Percentiles rank a stretch among this genome's conserved stretches.
Evolutionary conservation across 1,284 basidiomycete species (phyloP).

Genomic region (Schizophyllum amplum): DNA sequence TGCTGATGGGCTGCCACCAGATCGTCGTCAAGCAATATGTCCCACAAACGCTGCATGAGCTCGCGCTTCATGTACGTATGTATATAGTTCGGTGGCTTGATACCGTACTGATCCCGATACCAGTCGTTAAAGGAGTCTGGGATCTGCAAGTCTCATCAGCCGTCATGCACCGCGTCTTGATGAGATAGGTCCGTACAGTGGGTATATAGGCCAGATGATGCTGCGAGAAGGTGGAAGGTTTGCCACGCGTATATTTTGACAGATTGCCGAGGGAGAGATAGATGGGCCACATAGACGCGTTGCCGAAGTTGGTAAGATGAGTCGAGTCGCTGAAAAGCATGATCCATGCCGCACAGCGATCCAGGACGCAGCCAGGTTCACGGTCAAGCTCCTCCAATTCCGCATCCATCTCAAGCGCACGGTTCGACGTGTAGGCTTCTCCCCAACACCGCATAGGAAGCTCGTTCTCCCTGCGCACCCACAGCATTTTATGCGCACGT

Average conservation of each 20-base stretch:
- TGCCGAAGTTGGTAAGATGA: slow-evolving; percentile 26
- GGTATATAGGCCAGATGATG: slow-evolving; percentile 29
- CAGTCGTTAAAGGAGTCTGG: not conserved
- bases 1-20: slow-evolving; percentile 4
- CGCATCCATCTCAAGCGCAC: slow-evolving; percentile 12
- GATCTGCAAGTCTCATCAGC: not conserved
- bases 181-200: slow-evolving; percentile 13
- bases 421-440: not conserved
- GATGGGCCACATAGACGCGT: slow-evolving; percentile 26
- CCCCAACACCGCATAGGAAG: not conserved
- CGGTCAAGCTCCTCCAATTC: slow-evolving; percentile 13
- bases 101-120: not conserved
- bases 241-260: slow-evolving; percentile 24
- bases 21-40: not conserved
- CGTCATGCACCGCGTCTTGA: not conserved
- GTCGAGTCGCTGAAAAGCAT: slow-evolving; percentile 32
- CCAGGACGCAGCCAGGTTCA: slow-evolving; percentile 13
- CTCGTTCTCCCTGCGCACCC: not conserved
- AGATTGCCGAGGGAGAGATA: slow-evolving; percentile 29
- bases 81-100: not conserved
- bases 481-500: not conserved
- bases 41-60: slow-evolving; percentile 5
- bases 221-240: slow-evolving; percentile 16
- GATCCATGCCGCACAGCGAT: slow-evolving; percentile 19
- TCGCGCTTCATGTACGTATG: not conserved